Conservation (phyloP, 2,329 filamentous ascomycete genomes). For the Coniochaeta prunicola region DNA sequence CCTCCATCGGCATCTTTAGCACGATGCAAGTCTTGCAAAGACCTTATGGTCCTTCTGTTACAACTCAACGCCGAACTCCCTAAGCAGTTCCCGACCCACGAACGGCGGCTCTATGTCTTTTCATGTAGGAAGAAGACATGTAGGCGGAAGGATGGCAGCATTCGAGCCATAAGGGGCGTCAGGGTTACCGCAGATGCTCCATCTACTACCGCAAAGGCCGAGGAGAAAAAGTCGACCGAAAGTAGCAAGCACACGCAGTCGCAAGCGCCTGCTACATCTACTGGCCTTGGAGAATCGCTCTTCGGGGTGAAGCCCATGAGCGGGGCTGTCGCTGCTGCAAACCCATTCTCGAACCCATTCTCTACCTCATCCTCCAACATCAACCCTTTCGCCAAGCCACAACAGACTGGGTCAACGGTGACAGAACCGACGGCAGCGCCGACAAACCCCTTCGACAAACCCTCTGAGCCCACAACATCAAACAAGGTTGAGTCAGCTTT, state of each 20-base stretch:
- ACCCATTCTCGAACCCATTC: constrained; percentile 65
- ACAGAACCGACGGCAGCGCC: constrained; percentile 18
- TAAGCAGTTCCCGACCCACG: constrained; percentile 77
- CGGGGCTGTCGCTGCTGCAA: constrained; percentile 28
- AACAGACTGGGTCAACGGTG: background rate
- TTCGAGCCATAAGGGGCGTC: constrained; percentile 67
- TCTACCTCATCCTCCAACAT: constrained; percentile 32
- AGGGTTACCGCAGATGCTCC: constrained; percentile 41
- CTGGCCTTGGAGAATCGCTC: constrained; percentile 56
- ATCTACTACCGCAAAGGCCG: constrained; percentile 8
- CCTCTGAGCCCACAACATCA: background rate
- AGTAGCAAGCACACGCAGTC: constrained; percentile 24
- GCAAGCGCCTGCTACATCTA: constrained; percentile 21
- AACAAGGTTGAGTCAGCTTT: constrained; percentile 13
- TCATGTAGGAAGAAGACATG: constrained; percentile 73
- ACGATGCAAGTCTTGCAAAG: constrained; percentile 81
- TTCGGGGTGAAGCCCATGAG: constrained; percentile 56
- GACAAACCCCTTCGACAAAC: constrained; percentile 49
- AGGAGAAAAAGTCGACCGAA: constrained; percentile 19
- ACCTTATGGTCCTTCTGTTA: constrained; percentile 74
- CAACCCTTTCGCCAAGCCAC: constrained; percentile 14
- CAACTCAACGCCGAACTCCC: constrained; percentile 90
- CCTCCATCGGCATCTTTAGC: constrained; percentile 71
- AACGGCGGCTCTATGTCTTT: constrained; percentile 82
- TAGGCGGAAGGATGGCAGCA: constrained; percentile 72